These are phyloP conservation scores for Zygoascus bituminiphila DNA, from an alignment of 805 yeast genomes.

Conservation along the genomic window DNA sequence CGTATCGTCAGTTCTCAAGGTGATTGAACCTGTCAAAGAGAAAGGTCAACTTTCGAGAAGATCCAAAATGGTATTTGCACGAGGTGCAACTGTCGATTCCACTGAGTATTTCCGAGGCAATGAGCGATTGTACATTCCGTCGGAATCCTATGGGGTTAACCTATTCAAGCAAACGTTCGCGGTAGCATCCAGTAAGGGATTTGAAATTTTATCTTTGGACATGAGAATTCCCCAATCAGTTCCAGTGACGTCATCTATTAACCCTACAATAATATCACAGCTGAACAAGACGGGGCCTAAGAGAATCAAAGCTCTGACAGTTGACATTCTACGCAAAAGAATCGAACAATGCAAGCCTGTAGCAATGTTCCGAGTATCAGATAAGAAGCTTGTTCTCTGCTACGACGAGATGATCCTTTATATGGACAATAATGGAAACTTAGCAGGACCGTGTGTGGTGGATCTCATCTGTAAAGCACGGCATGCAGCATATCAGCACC, in stretches of 20 bases:
- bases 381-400: conserved; percentile 48
- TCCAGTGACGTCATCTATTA: conserved; percentile 36
- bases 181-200: conserved; percentile 58
- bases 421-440: conserved; percentile 41
- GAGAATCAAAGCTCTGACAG: conserved; percentile 30
- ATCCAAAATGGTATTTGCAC: conserved; percentile 19
- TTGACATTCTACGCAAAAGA: conserved; percentile 29
- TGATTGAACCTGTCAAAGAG: conserved; percentile 46
- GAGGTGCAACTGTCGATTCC: conserved; percentile 16
- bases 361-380: conserved; percentile 54
- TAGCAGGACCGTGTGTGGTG: conserved; percentile 35
- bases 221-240: conserved; percentile 47
- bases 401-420: conserved; percentile 66
- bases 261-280: conserved; percentile 7
- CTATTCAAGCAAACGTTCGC: conserved; percentile 60
- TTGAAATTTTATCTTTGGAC: conserved; percentile 55
- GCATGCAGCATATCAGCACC: conserved; percentile 36
- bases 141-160: conserved; percentile 53
- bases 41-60: conserved; percentile 22
- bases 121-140: conserved; percentile 42
- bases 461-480: conserved; percentile 31
- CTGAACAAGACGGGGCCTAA: conserved; percentile 28
- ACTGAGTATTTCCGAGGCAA: conserved; percentile 37
- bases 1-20: conserved; percentile 46
- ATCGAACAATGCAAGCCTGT: conserved; percentile 41